Conservation (phyloP, 768 basidiomycete genomes). For the Auriscalpium orientale region DNA sequence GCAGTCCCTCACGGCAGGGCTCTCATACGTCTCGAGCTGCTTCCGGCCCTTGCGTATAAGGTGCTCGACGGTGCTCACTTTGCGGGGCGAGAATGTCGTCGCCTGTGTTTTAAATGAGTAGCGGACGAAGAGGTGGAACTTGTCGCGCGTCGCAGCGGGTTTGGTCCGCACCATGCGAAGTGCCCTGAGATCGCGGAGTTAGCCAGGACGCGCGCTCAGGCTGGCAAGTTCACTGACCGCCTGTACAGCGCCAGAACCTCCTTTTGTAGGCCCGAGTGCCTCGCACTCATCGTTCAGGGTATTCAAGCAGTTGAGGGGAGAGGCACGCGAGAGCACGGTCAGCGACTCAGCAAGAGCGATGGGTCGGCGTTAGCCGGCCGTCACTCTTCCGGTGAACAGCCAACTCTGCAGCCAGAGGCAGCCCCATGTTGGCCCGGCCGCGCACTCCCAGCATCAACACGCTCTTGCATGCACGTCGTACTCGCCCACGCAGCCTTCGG, state of each 20-base stretch:
- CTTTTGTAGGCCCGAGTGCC: conserved; percentile 42
- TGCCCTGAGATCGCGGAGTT: conserved; percentile 37
- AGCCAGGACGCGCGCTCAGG: neutral
- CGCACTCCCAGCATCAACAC: neutral
- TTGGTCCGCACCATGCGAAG: conserved; percentile 70
- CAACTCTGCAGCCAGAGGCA: neutral
- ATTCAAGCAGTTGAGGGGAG: neutral
- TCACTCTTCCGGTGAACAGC: neutral
- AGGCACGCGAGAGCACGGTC: neutral
- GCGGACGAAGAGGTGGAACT: conserved; percentile 61
- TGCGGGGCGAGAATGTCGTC: conserved; percentile 49
- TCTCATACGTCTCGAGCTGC: conserved; percentile 67
- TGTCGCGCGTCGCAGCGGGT: conserved; percentile 48
- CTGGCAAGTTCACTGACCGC: conserved; percentile 31
- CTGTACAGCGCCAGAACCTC: conserved; percentile 48
- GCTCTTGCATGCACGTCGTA: neutral
- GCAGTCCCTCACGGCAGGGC: conserved; percentile 60
- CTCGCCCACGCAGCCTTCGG: neutral
- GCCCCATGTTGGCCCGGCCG: neutral
- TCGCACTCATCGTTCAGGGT: conserved; percentile 19
- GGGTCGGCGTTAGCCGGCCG: neutral
- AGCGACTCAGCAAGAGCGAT: neutral
- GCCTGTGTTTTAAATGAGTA: conserved; percentile 66
- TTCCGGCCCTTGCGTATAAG: conserved; percentile 60
- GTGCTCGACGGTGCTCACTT: conserved; percentile 67